Percentiles rank a stretch among this genome's conserved stretches.
phyloP scores from a whole-genome alignment of 2,329 filamentous ascomycete species.

The Apiospora phragmitis region DNA sequence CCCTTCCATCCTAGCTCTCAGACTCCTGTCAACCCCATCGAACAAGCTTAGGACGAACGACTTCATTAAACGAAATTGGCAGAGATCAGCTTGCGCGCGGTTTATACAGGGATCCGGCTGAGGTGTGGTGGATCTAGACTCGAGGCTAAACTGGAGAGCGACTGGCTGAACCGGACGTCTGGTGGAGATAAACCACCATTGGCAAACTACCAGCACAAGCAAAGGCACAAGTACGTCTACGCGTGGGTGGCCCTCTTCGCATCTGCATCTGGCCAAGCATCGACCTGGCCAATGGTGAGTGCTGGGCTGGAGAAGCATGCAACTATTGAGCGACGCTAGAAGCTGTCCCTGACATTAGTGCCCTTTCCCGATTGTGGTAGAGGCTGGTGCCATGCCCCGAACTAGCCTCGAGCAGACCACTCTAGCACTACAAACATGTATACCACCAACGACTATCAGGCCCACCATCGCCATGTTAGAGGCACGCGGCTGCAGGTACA shows the following conservation, averaged over 20 bases:
- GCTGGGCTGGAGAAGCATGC: neutral
- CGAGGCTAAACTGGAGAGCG: neutral
- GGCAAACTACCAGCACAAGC: neutral
- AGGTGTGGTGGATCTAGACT: neutral
- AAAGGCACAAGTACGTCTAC: neutral
- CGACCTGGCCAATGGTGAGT: neutral
- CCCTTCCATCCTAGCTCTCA: neutral
- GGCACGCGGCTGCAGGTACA: neutral
- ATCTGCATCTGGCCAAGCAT: neutral
- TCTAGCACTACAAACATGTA: neutral
- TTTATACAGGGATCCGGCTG: neutral
- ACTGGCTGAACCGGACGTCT: neutral
- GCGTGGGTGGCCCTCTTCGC: neutral
- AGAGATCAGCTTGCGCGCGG: slow-evolving; percentile 8
- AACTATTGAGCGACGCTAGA: slow-evolving; percentile 1
- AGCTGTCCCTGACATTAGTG: neutral
- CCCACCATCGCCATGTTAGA: neutral
- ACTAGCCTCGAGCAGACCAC: neutral
- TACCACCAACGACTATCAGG: neutral
- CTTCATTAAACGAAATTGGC: slow-evolving; percentile 3
- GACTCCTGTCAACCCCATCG: slow-evolving; percentile 10
- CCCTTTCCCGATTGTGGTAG: slow-evolving; percentile 18
- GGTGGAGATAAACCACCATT: neutral
- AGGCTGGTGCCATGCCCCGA: neutral
- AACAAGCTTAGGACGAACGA: slow-evolving; percentile 14